Percentiles rank a stretch among this genome's conserved stretches.
These are phyloP conservation scores for Phoma sp. DNA, from an alignment of 2,329 filamentous ascomycete genomes.

Conservation along the genomic window DNA sequence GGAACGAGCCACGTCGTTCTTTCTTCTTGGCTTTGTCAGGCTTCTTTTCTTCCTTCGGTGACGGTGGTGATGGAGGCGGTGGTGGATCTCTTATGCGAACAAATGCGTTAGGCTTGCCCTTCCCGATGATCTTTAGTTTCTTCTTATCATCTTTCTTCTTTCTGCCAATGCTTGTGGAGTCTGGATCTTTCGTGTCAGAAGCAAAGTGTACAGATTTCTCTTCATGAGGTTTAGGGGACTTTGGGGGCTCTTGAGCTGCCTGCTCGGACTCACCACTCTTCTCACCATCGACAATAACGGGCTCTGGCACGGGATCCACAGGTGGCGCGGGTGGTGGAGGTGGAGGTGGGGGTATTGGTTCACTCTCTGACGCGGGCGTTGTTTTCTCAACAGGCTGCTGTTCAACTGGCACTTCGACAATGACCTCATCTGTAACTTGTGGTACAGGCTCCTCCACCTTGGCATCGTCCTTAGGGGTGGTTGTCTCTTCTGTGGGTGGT, in stretches of 20 bases:
- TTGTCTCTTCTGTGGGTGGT: slow-evolving; percentile 12
- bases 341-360: slow-evolving; percentile 21
- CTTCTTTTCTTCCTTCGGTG: slow-evolving; percentile 43
- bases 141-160: slow-evolving; percentile 37
- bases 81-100: slow-evolving; percentile 39
- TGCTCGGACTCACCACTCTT: slow-evolving; percentile 49
- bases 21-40: slow-evolving; percentile 31
- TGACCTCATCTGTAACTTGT: background rate
- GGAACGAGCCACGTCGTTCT: slow-evolving; percentile 25
- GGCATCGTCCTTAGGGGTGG: slow-evolving; percentile 10
- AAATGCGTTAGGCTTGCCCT: slow-evolving; percentile 41
- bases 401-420: background rate
- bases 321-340: slow-evolving; percentile 19
- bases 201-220: slow-evolving; percentile 47
- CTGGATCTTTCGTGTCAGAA: slow-evolving; percentile 48
- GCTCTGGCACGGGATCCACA: slow-evolving; percentile 12
- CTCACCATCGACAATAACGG: slow-evolving; percentile 30
- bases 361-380: slow-evolving; percentile 5
- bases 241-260: slow-evolving; percentile 41
- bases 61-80: slow-evolving; percentile 23
- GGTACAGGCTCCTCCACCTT: slow-evolving; percentile 8
- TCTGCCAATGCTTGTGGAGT: slow-evolving; percentile 33
- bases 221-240: slow-evolving; percentile 33
- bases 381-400: slow-evolving; percentile 5
- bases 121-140: slow-evolving; percentile 27